Conservation (phyloP, 352 stramenopile species). For the Phytophthora uliginosa region DNA sequence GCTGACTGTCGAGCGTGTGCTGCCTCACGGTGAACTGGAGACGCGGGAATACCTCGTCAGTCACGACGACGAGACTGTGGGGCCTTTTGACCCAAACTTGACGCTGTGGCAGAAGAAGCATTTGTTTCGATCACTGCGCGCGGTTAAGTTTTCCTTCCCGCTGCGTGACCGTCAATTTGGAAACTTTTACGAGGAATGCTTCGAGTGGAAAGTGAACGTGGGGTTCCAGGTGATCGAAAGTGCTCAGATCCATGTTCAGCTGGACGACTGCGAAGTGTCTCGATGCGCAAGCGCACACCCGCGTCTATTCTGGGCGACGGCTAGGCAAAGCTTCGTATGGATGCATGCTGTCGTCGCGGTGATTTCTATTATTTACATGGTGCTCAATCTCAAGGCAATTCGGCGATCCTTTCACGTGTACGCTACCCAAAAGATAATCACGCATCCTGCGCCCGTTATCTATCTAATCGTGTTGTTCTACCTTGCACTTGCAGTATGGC, state of each 20-base stretch:
- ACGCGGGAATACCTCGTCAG: slow-evolving; percentile 60
- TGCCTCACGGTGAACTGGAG: slow-evolving; percentile 42
- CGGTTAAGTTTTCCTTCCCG: slow-evolving; percentile 61
- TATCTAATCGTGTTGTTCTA: slow-evolving; percentile 10
- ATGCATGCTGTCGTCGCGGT: slow-evolving; percentile 70
- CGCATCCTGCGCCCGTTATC: background rate
- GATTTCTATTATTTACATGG: slow-evolving; percentile 67
- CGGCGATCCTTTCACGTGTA: slow-evolving; percentile 64
- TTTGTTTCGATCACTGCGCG: slow-evolving; percentile 59
- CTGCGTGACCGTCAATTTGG: slow-evolving; percentile 82
- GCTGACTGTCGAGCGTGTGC: slow-evolving; percentile 46
- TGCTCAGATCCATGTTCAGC: slow-evolving; percentile 55
- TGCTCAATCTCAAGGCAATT: slow-evolving; percentile 68
- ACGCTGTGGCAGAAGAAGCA: slow-evolving; percentile 44
- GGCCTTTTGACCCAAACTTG: slow-evolving; percentile 68
- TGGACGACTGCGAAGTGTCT: slow-evolving; percentile 73
- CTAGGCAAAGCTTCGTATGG: slow-evolving; percentile 79
- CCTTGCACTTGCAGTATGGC: slow-evolving; percentile 24
- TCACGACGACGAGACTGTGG: slow-evolving; percentile 42
- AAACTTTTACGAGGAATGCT: slow-evolving; percentile 86
- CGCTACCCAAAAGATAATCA: background rate
- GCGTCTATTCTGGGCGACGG: slow-evolving; percentile 60
- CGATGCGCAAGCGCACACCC: slow-evolving; percentile 50
- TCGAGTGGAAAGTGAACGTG: slow-evolving; percentile 82
- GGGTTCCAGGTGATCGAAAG: slow-evolving; percentile 56